phyloP scores from a whole-genome alignment of 192 early-diverging fungal species.

The Piromyces sp. region DNA sequence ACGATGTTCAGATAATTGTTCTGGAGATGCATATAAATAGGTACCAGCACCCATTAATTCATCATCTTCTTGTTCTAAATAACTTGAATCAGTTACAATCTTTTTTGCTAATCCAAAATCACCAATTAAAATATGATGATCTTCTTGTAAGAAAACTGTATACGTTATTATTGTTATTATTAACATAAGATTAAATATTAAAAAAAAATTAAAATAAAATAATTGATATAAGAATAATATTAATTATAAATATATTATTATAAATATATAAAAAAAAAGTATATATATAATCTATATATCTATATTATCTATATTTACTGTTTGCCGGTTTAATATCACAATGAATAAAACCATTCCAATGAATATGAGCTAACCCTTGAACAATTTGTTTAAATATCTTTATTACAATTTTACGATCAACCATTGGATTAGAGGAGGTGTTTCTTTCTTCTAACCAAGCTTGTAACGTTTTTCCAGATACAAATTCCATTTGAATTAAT shows the following conservation, averaged over 20 bases:
- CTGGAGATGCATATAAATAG: conserved; percentile 4
- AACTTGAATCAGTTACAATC: neutral
- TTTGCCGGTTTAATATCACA: conserved; percentile 59
- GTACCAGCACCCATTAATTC: conserved; percentile 5
- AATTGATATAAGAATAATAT: neutral
- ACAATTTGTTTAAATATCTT: conserved; percentile 56
- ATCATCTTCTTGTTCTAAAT: neutral
- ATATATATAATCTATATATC: no score
- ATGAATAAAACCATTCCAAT: conserved; percentile 53
- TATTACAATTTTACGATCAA: conserved; percentile 3
- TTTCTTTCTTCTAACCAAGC: neutral
- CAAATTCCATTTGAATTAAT: neutral
- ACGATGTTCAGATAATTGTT: conserved; percentile 5
- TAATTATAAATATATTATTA: conserved; percentile 8
- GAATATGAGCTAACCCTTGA: conserved; percentile 59
- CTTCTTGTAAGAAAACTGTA: conserved; percentile 5
- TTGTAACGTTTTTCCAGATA: neutral
- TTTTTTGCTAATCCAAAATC: conserved; percentile 80
- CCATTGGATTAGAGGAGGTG: neutral
- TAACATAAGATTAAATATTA: neutral
- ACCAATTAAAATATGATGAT: conserved; percentile 32
- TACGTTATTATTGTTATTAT: no score
- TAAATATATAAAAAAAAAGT: no score
- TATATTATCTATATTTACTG: conserved; percentile 11
- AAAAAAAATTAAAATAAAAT: conserved; percentile 7